A percentile compares a stretch with the other conserved stretches of the same genome.
Evolutionary conservation across 2,329 filamentous ascomycete species (phyloP).

Genomic region (Ceratocystis harringtonii): DNA sequence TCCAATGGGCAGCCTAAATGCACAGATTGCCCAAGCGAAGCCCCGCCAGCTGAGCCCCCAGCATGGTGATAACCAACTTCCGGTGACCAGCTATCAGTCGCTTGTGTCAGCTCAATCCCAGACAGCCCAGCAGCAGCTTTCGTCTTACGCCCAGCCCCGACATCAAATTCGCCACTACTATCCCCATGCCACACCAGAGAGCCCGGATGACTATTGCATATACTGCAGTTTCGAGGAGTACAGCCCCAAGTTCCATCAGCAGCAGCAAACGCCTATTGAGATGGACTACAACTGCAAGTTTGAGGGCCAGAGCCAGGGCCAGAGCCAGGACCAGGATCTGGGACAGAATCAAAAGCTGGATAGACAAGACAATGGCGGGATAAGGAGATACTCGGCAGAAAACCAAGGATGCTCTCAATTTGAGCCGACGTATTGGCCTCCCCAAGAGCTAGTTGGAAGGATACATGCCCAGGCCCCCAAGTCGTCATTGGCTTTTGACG

Average conservation of each 20-base stretch:
- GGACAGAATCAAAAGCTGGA: not conserved
- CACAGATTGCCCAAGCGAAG: not conserved
- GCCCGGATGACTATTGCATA: not conserved
- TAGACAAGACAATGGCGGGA: not conserved
- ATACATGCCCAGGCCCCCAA: not conserved
- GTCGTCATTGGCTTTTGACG: not conserved
- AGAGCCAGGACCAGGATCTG: not conserved
- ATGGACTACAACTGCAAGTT: not conserved
- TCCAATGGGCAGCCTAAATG: not conserved
- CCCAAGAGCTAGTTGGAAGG: not conserved
- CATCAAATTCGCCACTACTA: not conserved
- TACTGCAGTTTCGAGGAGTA: constrained; percentile 6
- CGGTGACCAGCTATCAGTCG: not conserved
- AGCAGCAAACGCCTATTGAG: not conserved
- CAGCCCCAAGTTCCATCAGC: not conserved
- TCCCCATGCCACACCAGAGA: not conserved
- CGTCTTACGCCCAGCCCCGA: not conserved
- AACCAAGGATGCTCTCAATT: not conserved
- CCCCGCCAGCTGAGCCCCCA: not conserved
- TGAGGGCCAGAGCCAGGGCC: not conserved
- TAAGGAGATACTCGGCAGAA: not conserved
- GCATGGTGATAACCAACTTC: not conserved
- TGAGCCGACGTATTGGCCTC: not conserved
- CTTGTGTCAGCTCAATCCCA: not conserved
- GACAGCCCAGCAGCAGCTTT: not conserved